phyloP scores from a whole-genome alignment of 2,329 filamentous ascomycete genomes.

The Alternaria brassicicola region DNA sequence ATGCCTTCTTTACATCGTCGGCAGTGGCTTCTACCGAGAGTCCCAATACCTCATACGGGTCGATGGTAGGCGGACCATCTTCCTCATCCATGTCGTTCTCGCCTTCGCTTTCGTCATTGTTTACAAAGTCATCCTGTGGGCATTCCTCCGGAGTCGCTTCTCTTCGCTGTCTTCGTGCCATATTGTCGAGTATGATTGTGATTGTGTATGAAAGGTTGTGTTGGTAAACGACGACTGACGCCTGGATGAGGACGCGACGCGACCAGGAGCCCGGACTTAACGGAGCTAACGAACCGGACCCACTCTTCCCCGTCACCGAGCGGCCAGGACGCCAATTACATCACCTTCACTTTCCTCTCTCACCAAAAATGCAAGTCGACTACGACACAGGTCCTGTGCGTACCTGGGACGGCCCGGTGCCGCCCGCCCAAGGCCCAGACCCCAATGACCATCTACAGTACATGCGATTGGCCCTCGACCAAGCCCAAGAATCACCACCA shows the following conservation, averaged over 20 bases:
- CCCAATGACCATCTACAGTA: conserved; percentile 50
- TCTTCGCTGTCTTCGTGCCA: conserved; percentile 15
- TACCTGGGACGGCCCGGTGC: conserved; percentile 28
- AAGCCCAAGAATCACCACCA: conserved; percentile 79
- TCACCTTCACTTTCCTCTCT: conserved; percentile 12
- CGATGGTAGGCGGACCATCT: conserved; percentile 68
- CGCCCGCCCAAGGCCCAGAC: conserved; percentile 23
- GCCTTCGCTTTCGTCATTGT: conserved; percentile 55
- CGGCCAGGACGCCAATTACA: conserved; percentile 8
- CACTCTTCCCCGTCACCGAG: conserved; percentile 3
- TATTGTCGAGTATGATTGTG: conserved; percentile 6
- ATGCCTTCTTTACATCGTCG: conserved; percentile 85
- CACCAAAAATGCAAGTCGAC: conserved; percentile 28
- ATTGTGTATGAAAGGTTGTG: conserved; percentile 11
- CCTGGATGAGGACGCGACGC: conserved; percentile 32
- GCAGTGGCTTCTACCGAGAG: conserved; percentile 73
- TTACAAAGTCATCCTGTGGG: conserved; percentile 19
- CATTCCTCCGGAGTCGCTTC: conserved; percentile 5
- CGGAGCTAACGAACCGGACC: conserved; percentile 17
- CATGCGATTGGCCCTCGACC: conserved; percentile 75
- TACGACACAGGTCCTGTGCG: conserved; percentile 22
- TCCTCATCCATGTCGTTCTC: conserved; percentile 33
- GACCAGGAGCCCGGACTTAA: conserved; percentile 30
- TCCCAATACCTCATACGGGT: conserved; percentile 80
- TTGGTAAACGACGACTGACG: neutral